phyloP scores from a whole-genome alignment of 2,329 filamentous ascomycete species.

The Cordyceps cicadae region DNA sequence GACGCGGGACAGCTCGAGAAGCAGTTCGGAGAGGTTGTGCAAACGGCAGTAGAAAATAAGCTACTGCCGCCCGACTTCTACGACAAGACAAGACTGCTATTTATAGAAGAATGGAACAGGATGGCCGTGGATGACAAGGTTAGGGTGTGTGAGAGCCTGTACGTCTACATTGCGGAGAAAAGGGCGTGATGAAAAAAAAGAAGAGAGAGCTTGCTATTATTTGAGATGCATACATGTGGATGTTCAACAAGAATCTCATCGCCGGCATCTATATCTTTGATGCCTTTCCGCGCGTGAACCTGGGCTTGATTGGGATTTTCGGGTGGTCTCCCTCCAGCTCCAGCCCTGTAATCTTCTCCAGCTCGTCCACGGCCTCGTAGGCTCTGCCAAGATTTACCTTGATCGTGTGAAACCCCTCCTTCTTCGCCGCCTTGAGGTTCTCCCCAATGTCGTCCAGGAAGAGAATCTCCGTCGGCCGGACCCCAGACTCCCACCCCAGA shows the following conservation, averaged over 20 bases:
- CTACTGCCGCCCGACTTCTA: slow-evolving; percentile 14
- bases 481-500: slow-evolving; percentile 38
- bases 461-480: slow-evolving; percentile 60
- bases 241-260: background rate
- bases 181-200: background rate
- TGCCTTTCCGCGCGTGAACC: slow-evolving; percentile 20
- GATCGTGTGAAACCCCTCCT: slow-evolving; percentile 69
- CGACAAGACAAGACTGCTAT: slow-evolving; percentile 19
- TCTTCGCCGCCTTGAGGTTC: slow-evolving; percentile 74
- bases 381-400: slow-evolving; percentile 75
- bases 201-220: slow-evolving; percentile 10
- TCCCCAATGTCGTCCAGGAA: slow-evolving; percentile 94
- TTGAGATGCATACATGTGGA: background rate
- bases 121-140: slow-evolving; percentile 23
- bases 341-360: slow-evolving; percentile 69
- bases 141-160: slow-evolving; percentile 14
- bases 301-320: slow-evolving; percentile 37
- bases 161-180: slow-evolving; percentile 17
- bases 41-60: background rate
- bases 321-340: slow-evolving; percentile 48
- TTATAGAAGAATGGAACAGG: slow-evolving; percentile 23
- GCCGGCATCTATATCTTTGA: slow-evolving; percentile 34
- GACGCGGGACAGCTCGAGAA: background rate
- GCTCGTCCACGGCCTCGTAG: slow-evolving; percentile 70
- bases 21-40: background rate